A percentile compares a stretch with the other conserved stretches of the same genome.
phyloP scores from a whole-genome alignment of 768 basidiomycete species.

The Mycena pura region DNA sequence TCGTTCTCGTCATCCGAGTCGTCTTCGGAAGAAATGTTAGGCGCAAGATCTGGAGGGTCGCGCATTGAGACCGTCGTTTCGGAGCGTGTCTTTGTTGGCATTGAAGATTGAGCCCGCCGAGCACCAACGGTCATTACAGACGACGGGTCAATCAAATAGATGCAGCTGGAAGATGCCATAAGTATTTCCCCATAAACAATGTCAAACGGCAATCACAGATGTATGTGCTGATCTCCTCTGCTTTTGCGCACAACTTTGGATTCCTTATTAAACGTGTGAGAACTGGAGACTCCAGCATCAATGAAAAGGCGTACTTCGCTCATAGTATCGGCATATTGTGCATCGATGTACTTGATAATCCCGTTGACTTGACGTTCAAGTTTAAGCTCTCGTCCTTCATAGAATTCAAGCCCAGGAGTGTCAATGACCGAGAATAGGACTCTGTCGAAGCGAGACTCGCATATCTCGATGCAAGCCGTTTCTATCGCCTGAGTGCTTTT shows the following conservation, averaged over 20 bases:
- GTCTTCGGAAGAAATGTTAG: constrained; percentile 59
- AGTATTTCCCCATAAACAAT: not conserved
- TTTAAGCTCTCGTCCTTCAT: constrained; percentile 72
- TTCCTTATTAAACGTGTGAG: constrained; percentile 56
- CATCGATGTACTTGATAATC: constrained; percentile 80
- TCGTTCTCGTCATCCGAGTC: constrained; percentile 57
- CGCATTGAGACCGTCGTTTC: constrained; percentile 66
- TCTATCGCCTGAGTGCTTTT: constrained; percentile 70
- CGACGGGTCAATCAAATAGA: constrained; percentile 84
- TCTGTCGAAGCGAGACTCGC: constrained; percentile 83
- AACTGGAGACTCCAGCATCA: not conserved
- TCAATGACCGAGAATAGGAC: constrained; percentile 83
- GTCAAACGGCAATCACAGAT: constrained; percentile 63
- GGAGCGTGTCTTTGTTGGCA: constrained; percentile 66
- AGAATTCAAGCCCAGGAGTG: constrained; percentile 84
- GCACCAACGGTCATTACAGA: constrained; percentile 65
- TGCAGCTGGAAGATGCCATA: constrained; percentile 57
- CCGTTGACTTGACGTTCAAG: constrained; percentile 80
- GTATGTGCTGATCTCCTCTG: constrained; percentile 90
- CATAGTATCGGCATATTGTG: constrained; percentile 86
- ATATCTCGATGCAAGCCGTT: constrained; percentile 79
- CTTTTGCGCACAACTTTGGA: constrained; percentile 87
- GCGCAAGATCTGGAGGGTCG: constrained; percentile 59
- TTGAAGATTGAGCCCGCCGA: constrained; percentile 54
- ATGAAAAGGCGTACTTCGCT: constrained; percentile 64